A percentile compares a stretch with the other conserved stretches of the same genome.
Evolutionary conservation across 371 early-diverging fungal species (phyloP).

Genomic region (Umbelopsis sp.): DNA sequence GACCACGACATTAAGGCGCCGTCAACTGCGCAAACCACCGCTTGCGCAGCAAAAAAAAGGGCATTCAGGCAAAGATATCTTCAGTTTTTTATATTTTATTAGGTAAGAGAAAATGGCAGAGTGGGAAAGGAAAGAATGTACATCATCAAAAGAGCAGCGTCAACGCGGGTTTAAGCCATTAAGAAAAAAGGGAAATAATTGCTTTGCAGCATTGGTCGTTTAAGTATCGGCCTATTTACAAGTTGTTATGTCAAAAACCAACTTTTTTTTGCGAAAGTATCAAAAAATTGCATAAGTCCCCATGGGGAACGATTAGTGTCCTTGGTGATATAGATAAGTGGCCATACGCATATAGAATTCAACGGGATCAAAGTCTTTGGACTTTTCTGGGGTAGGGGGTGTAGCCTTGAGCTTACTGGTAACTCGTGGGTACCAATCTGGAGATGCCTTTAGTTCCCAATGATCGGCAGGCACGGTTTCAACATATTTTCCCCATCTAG

Average conservation of each 20-base stretch:
- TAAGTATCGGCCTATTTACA: constrained; percentile 7
- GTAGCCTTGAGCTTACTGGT: neutral
- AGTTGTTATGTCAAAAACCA: neutral
- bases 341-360: constrained; percentile 80
- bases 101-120: neutral
- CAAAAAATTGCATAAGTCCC: no score
- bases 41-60: no score
- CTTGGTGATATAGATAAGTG: constrained; percentile 64
- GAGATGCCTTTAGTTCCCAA: constrained; percentile 72
- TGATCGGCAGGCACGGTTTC: constrained; percentile 83
- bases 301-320: constrained; percentile 29
- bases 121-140: neutral
- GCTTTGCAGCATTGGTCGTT: neutral
- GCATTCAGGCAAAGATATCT: no score
- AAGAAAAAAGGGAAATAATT: neutral
- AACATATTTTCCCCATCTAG: constrained; percentile 87
- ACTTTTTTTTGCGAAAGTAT: neutral
- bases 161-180: neutral
- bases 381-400: neutral
- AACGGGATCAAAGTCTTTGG: constrained; percentile 64
- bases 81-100: constrained; percentile 6
- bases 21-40: no score
- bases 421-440: neutral
- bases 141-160: constrained; percentile 12
- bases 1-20: no score